Conservation (phyloP, 108 stramenopile genomes). For the Chaetoceros tenuissimus region DNA sequence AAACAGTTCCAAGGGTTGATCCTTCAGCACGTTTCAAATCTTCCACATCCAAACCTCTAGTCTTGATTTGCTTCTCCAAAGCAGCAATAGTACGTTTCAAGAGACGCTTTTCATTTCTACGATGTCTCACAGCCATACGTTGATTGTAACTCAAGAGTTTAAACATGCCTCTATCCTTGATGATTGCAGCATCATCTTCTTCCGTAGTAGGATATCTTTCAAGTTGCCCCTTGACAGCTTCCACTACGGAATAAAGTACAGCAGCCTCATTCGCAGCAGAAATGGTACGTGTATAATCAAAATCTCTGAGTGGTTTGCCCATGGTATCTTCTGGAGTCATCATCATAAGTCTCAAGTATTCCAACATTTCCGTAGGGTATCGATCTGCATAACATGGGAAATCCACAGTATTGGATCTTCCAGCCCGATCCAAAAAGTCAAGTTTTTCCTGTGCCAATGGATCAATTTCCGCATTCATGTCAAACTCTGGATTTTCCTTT, state of each 20-base stretch:
- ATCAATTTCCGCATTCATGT: constrained; percentile 38
- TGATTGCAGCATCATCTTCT: constrained; percentile 79
- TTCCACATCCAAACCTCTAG: constrained; percentile 67
- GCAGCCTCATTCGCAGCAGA: constrained; percentile 88
- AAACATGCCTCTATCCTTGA: constrained; percentile 77
- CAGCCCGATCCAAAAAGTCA: constrained; percentile 73
- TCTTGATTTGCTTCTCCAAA: constrained; percentile 64
- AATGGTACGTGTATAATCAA: constrained; percentile 79
- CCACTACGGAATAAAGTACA: constrained; percentile 71
- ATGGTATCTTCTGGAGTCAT: constrained; percentile 88
- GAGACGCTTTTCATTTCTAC: constrained; percentile 84
- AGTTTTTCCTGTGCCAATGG: constrained; percentile 78
- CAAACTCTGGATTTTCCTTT: neutral
- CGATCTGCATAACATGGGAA: constrained; percentile 94
- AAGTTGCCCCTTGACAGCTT: constrained; percentile 77
- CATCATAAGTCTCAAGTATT: constrained; percentile 91
- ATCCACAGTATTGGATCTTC: constrained; percentile 69
- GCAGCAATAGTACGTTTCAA: constrained; percentile 86
- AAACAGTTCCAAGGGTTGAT: constrained; percentile 65
- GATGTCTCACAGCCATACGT: constrained; percentile 83
- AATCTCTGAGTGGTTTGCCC: constrained; percentile 59
- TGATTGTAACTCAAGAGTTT: constrained; percentile 71
- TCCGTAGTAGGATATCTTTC: constrained; percentile 82
- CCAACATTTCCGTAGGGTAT: constrained; percentile 90
- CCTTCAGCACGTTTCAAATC: constrained; percentile 68